Conservation (phyloP, 352 stramenopile species). For the Globisporangium parvum region DNA sequence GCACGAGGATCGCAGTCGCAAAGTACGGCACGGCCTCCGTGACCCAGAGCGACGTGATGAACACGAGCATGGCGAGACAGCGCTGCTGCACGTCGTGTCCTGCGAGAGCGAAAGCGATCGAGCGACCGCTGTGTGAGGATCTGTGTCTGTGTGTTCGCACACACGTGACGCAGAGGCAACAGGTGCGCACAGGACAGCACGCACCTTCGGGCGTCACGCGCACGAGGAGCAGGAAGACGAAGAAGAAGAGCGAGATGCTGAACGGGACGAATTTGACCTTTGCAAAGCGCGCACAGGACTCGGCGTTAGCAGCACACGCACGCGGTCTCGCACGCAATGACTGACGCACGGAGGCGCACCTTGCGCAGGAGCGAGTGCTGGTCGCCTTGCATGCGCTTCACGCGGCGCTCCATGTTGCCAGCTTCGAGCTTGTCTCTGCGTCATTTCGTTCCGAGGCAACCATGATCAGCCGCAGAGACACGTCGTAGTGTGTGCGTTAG, state of each 20-base stretch:
- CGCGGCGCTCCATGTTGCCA: conserved; percentile 82
- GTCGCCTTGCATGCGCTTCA: conserved; percentile 78
- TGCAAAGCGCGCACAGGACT: not conserved
- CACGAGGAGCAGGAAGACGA: conserved; percentile 67
- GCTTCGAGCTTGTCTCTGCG: conserved; percentile 77
- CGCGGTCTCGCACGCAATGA: not conserved
- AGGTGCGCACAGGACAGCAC: not conserved
- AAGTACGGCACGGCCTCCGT: conserved; percentile 90
- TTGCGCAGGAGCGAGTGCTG: conserved; percentile 82
- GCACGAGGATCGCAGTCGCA: conserved; percentile 86
- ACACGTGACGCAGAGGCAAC: no score
- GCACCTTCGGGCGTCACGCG: conserved; percentile 71
- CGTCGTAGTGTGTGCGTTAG: not conserved
- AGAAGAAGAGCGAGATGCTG: conserved; percentile 60
- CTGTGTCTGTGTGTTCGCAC: no score
- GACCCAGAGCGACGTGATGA: conserved; percentile 88
- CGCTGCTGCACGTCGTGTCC: conserved; percentile 77
- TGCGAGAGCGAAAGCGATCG: conserved; percentile 8
- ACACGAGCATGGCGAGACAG: conserved; percentile 87
- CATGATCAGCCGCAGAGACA: not conserved
- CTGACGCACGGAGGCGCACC: conserved; percentile 21
- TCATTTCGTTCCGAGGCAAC: conserved; percentile 4
- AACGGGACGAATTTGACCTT: conserved; percentile 81
- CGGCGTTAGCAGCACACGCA: not conserved
- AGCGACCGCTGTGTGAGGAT: not conserved